These are phyloP conservation scores for Mycena albidolilacea DNA, from an alignment of 768 basidiomycete genomes.

Conservation along the genomic window DNA sequence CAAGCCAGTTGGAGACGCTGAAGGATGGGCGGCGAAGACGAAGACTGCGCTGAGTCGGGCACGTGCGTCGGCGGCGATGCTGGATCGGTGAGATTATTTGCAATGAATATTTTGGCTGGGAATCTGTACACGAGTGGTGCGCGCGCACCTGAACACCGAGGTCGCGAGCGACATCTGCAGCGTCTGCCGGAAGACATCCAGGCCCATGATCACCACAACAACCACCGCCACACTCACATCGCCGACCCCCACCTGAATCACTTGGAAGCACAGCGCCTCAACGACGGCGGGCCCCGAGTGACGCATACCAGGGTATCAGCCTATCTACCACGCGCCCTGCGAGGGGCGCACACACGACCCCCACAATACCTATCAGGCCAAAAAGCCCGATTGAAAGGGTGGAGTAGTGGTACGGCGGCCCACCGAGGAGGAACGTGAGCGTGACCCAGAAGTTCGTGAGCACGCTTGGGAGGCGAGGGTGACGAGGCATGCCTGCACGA, in stretches of 20 bases:
- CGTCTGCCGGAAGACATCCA: slow-evolving; percentile 84
- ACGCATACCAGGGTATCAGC: slow-evolving; percentile 84
- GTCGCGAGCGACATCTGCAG: slow-evolving; percentile 78
- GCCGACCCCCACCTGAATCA: slow-evolving; percentile 78
- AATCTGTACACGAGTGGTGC: slow-evolving; percentile 54
- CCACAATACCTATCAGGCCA: slow-evolving; percentile 81
- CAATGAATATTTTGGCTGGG: too few relatives aligned
- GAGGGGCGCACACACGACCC: slow-evolving; percentile 78
- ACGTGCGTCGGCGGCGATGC: too few relatives aligned
- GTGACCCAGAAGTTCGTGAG: slow-evolving; percentile 63
- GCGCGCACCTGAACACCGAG: slow-evolving; percentile 65
- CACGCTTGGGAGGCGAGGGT: slow-evolving; percentile 60
- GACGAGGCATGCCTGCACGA: slow-evolving; percentile 66
- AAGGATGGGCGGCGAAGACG: too few relatives aligned
- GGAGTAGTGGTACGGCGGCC: slow-evolving; percentile 68
- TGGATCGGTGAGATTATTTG: too few relatives aligned
- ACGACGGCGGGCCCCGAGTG: slow-evolving; percentile 66
- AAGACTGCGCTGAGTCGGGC: too few relatives aligned
- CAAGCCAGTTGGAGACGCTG: too few relatives aligned
- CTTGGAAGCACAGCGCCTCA: slow-evolving; percentile 64
- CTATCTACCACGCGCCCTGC: slow-evolving; percentile 75
- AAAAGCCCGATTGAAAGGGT: slow-evolving; percentile 76
- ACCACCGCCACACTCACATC: slow-evolving; percentile 81
- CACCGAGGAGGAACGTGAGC: slow-evolving; percentile 73
- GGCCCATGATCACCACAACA: slow-evolving; percentile 75